Evolutionary conservation across 1,284 basidiomycete genomes (phyloP).

Genomic region (Irpex sp.): DNA sequence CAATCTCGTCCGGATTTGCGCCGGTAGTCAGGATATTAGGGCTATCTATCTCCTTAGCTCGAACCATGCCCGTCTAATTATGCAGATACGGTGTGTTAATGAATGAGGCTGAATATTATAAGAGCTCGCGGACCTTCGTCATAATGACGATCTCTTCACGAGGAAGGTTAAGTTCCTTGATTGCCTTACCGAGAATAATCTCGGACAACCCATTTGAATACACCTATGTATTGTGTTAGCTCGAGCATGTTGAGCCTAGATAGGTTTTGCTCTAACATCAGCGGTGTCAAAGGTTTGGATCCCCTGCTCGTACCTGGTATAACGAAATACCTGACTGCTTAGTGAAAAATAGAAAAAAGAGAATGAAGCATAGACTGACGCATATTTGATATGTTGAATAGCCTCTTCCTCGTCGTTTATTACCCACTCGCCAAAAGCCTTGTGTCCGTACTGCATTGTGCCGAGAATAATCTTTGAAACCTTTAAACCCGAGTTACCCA

Average conservation of each 20-base stretch:
- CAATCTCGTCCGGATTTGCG: constrained; percentile 11
- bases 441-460: constrained; percentile 38
- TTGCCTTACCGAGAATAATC: constrained; percentile 73
- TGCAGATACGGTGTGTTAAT: background rate
- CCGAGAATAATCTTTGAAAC: constrained; percentile 40
- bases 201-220: constrained; percentile 78
- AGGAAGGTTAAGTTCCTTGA: constrained; percentile 68
- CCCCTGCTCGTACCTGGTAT: constrained; percentile 20
- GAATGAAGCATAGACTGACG: constrained; percentile 21
- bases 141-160: constrained; percentile 76
- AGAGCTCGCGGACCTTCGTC: constrained; percentile 52
- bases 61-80: background rate
- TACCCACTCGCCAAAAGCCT: constrained; percentile 34
- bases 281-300: constrained; percentile 25
- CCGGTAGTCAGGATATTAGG: background rate
- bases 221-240: constrained; percentile 4
- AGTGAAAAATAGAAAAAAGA: background rate
- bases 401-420: constrained; percentile 34
- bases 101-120: background rate
- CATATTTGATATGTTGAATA: constrained; percentile 33
- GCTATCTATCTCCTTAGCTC: constrained; percentile 3
- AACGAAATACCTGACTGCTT: background rate
- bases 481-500: constrained; percentile 43
- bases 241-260: background rate
- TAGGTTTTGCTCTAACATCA: constrained; percentile 12